Evolutionary conservation across 2,329 filamentous ascomycete genomes (phyloP), one percentile per base, ranked within the genome.

Genomic region (Whalleya microplaca): DNA sequence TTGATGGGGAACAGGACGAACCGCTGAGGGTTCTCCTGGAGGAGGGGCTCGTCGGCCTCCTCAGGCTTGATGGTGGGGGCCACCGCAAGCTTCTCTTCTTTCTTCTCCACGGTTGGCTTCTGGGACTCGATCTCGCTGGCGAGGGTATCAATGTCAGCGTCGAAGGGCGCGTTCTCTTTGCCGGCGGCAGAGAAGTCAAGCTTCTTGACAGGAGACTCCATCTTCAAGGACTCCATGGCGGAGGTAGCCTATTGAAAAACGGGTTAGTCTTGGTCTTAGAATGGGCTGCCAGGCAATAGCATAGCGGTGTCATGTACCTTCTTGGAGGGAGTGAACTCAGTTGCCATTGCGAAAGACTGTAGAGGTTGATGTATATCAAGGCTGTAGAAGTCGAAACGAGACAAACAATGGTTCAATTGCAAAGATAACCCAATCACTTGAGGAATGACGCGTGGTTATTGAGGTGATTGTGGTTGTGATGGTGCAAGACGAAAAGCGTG

Each of bases 1-100:
- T 97, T 97, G 77, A 99, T 96, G 66, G 95, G 95, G 80, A 99
- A 99, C 61, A 99, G 84, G 57, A 99, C 95, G 72, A 99, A 99
- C 69, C 95, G 91, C 67, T 96, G 86, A 61, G 92, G 89, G 80
- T 99, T 99, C 80, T 98, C 95, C 74, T 92, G 90, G 6, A 99
- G 86, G 50, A 99, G 83, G 55, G 95, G 95, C 84, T 99, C 95
- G 55, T 92, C 84, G 55, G 84, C 83, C 77, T 96, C 91, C 48
- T 89, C 82, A 23, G 83, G 66, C 77, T 89, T 89, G 72, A 87
- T 80, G 20, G 76, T 76, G 41, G 82, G 66, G 49, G 81, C 79
- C 54, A 78, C 72, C 18, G 71, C 67, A 19, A 74, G 56, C 65
- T 79, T 75, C 23, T 69, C 59, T 40, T 73, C 69, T 57, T 76